Percentiles rank a stretch among this genome's conserved stretches.
These are phyloP conservation scores for Zygotorulaspora danielsina DNA, from an alignment of 805 yeast species.

Conservation along the genomic window DNA sequence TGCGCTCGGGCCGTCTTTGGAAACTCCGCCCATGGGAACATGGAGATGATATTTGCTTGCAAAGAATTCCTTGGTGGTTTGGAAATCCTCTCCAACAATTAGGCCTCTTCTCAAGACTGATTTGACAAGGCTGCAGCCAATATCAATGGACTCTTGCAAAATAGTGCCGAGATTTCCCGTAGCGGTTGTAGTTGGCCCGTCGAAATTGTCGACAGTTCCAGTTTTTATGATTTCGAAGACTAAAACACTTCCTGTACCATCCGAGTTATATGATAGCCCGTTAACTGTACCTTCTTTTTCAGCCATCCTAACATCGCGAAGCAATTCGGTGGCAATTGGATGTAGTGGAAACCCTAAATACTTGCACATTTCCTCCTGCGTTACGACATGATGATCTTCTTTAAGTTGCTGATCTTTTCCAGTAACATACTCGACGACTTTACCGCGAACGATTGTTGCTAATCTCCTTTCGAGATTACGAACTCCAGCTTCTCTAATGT, in stretches of 20 bases:
- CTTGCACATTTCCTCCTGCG: slow-evolving; percentile 53
- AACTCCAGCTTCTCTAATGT: slow-evolving; percentile 85
- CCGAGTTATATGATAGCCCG: slow-evolving; percentile 82
- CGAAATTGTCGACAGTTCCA: slow-evolving; percentile 39
- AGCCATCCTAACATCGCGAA: slow-evolving; percentile 45
- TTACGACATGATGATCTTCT: slow-evolving; percentile 41
- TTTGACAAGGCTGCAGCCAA: slow-evolving; percentile 70
- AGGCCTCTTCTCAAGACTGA: slow-evolving; percentile 43
- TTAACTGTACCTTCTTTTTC: slow-evolving; percentile 70
- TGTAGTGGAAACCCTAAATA: slow-evolving; percentile 65
- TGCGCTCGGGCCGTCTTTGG: slow-evolving; percentile 52
- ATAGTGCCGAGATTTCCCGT: slow-evolving; percentile 85
- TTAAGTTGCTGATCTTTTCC: slow-evolving; percentile 15
- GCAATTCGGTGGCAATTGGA: slow-evolving; percentile 41
- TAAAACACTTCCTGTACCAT: slow-evolving; percentile 79
- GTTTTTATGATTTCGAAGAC: slow-evolving; percentile 74
- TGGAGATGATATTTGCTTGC: slow-evolving; percentile 62
- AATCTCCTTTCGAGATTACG: slow-evolving; percentile 71
- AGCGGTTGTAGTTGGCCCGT: slow-evolving; percentile 46
- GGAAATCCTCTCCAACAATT: slow-evolving; percentile 31
- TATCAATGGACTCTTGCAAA: slow-evolving; percentile 72
- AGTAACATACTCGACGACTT: slow-evolving; percentile 62
- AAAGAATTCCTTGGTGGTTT: slow-evolving; percentile 43
- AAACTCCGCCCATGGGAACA: slow-evolving; percentile 64
- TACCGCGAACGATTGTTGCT: slow-evolving; percentile 73